A percentile compares a stretch with the other conserved stretches of the same genome.
These are phyloP conservation scores for Trichophyton mentagrophytes DNA, from an alignment of 2,329 filamentous ascomycete species.

Conservation along the genomic window DNA sequence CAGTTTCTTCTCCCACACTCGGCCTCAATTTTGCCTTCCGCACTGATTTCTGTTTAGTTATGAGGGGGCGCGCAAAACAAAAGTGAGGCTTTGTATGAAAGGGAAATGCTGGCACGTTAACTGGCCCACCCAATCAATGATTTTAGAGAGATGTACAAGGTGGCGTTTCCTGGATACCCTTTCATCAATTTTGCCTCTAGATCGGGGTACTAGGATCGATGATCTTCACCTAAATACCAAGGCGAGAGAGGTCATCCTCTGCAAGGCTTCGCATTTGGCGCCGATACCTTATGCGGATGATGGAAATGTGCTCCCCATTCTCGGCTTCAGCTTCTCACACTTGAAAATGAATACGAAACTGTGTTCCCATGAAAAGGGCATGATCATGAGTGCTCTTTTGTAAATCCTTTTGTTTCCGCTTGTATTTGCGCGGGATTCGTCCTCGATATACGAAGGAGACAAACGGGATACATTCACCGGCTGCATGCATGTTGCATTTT, in stretches of 20 bases:
- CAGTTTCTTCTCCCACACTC: background rate
- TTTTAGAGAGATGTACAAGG: background rate
- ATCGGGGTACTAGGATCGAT: background rate
- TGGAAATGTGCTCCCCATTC: background rate
- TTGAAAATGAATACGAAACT: slow-evolving; percentile 1
- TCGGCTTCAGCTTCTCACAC: background rate
- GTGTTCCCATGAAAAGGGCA: background rate
- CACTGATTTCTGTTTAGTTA: background rate
- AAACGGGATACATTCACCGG: background rate
- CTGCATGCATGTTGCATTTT: background rate
- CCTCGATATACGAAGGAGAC: background rate
- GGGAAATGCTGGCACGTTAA: background rate
- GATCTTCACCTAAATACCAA: background rate
- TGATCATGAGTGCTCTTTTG: background rate
- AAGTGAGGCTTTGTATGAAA: background rate
- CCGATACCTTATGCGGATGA: background rate
- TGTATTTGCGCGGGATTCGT: background rate
- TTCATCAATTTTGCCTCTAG: background rate
- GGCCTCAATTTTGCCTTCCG: background rate
- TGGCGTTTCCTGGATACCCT: background rate
- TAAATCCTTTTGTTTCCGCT: background rate
- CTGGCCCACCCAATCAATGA: background rate
- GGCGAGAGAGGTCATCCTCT: background rate
- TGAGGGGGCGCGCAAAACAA: background rate
- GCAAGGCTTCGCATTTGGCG: background rate